phyloP scores from a whole-genome alignment of 306 rosid genomes.

The Vicia sativa region DNA sequence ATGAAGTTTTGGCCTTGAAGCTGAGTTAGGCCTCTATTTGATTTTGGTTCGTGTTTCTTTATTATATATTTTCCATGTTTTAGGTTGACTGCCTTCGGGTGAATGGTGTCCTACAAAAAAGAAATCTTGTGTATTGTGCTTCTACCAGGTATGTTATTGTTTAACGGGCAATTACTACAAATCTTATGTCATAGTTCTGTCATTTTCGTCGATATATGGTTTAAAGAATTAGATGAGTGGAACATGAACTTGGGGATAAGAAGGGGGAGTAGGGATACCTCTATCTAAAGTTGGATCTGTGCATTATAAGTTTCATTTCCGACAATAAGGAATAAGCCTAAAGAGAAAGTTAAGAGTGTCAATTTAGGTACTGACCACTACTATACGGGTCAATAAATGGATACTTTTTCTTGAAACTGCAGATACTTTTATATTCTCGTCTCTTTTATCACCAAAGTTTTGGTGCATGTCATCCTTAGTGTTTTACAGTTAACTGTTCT shows the following conservation, averaged over 20 bases:
- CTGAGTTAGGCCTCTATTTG: conserved; percentile 28
- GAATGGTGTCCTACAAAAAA: conserved; percentile 86
- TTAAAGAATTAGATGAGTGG: conserved; percentile 3
- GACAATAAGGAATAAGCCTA: conserved; percentile 25
- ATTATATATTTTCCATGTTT: conserved; percentile 26
- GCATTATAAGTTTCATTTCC: conserved; percentile 27
- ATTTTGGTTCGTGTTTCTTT: conserved; percentile 1
- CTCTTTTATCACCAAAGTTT: conserved; percentile 26
- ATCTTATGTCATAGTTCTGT: conserved; percentile 27
- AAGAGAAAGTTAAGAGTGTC: conserved; percentile 21
- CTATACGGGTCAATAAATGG: neutral
- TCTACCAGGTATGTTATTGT: conserved; percentile 77
- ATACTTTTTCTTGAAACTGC: conserved; percentile 18
- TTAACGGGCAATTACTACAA: conserved; percentile 26
- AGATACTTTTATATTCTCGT: conserved; percentile 14
- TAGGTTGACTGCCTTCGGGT: conserved; percentile 95
- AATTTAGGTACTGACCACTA: conserved; percentile 21
- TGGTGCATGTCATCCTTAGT: conserved; percentile 20
- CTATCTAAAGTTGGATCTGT: neutral
- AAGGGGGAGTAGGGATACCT: neutral
- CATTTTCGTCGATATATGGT: conserved; percentile 11
- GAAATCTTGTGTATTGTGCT: conserved; percentile 98
- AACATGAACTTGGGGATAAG: conserved; percentile 25
- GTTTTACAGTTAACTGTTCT: conserved; percentile 26
- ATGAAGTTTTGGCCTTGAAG: conserved; percentile 27